Percentiles rank a stretch among this genome's conserved stretches.
phyloP scores from a whole-genome alignment of 177 flowering plant species.

The Vitis hybrid region DNA sequence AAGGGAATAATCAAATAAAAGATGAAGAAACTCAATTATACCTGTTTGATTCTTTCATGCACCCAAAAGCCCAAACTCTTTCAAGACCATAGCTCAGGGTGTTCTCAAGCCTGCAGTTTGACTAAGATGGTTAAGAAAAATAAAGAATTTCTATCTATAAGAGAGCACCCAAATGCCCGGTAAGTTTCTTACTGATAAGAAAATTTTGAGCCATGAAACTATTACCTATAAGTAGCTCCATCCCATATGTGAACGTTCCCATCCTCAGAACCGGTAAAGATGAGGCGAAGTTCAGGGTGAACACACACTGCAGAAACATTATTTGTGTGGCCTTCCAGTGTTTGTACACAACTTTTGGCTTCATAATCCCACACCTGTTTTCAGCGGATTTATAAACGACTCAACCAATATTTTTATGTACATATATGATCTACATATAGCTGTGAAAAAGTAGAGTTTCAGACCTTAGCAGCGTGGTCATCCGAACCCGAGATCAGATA shows the following conservation, averaged over 20 bases:
- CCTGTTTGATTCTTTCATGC: constrained; percentile 5
- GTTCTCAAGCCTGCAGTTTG: constrained; percentile 9
- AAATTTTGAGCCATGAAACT: not conserved
- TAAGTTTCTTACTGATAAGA: not conserved
- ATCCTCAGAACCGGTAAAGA: constrained; percentile 21
- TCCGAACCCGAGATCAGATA: constrained; percentile 17
- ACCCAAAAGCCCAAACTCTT: constrained; percentile 18
- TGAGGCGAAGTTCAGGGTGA: constrained; percentile 15
- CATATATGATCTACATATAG: not conserved
- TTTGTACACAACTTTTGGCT: constrained; percentile 11
- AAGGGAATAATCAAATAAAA: not conserved
- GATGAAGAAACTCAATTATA: constrained; percentile 4
- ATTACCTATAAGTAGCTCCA: constrained; percentile 5
- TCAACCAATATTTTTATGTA: not conserved
- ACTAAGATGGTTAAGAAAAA: not conserved
- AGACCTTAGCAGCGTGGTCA: constrained; percentile 17
- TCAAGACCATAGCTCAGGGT: constrained; percentile 6
- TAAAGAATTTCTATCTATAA: not conserved
- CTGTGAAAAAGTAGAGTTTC: not conserved
- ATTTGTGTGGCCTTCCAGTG: constrained; percentile 17
- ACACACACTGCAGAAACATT: constrained; percentile 17
- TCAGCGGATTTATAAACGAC: too few species aligned
- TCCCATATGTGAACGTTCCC: constrained; percentile 18
- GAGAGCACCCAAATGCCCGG: not conserved
- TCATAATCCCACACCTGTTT: constrained; percentile 18